A percentile compares a stretch with the other conserved stretches of the same genome.
Conservation (phyloP, 768 basidiomycete species). For the Termitomyces sp. region DNA sequence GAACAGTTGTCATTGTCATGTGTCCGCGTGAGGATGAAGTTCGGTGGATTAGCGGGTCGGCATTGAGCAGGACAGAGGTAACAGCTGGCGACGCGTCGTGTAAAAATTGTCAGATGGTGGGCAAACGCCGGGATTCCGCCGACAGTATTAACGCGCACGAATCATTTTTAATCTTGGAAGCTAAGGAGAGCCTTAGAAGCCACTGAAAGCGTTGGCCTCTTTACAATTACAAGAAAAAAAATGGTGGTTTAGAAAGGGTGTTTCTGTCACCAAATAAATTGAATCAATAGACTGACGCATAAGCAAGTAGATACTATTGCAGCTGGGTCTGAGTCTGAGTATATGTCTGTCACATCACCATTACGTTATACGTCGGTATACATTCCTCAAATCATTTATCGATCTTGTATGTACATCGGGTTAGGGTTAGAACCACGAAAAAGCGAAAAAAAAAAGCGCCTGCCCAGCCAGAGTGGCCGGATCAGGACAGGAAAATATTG, state of each 20-base stretch:
- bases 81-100: not conserved
- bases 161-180: too few relatives aligned
- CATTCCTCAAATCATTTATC: too few relatives aligned
- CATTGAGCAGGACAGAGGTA: not conserved
- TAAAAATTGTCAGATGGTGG: not conserved
- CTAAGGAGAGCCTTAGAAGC: too few relatives aligned
- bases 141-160: not conserved
- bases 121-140: not conserved
- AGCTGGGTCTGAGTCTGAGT: too few relatives aligned
- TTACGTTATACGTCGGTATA: too few relatives aligned
- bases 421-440: not conserved
- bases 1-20: not conserved
- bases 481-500: constrained; percentile 54
- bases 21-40: not conserved
- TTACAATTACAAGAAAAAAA: too few relatives aligned
- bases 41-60: not conserved
- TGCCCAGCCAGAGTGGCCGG: constrained; percentile 44
- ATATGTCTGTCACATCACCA: too few relatives aligned
- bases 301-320: too few relatives aligned
- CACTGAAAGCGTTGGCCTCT: not conserved
- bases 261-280: not conserved
- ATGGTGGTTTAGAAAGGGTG: not conserved
- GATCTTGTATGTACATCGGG: not conserved
- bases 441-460: constrained; percentile 26
- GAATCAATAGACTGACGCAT: too few relatives aligned